Evolutionary conservation across 108 stramenopile species (phyloP), one percentile per base, ranked within the genome.

Genomic region (Phaeodactylum tricornutum): DNA sequence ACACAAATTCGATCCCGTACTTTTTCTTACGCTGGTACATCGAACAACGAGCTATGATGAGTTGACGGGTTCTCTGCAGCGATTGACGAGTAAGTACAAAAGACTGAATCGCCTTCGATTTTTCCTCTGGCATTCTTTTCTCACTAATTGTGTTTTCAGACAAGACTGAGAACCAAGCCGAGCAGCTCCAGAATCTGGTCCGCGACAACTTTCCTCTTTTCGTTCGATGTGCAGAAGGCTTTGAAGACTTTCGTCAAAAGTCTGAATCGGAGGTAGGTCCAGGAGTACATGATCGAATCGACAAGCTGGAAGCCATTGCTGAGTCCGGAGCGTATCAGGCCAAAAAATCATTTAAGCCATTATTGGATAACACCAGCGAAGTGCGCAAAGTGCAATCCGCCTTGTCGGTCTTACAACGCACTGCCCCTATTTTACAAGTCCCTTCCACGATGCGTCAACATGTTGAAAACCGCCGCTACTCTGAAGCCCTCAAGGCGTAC

Each of bases 121-220:
- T 28, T 4, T 47, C 14, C 2, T 7, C 49, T 27, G 14, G 9
- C 25, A 7, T 43, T 21, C 20, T 23, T 7, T 29, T 20, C 22
- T 49, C 46, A 53, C 34, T 51, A 25, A 17, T 23, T 29, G 21
- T 44, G 7, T 27, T 30, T 28, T 16, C 49, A 73, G 73, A 66
- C 55, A 68, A 85, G 39, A 87, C 81, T 9, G 81, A 87, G 43
- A 76, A 85, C 53, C 91, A 92, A 47, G 77, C 76, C 29, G 57
- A 72, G 40, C 67, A 87, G 42, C 67, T 92, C 9, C 85, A 92
- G 51, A 79, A 77, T 53, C 61, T 87, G 29, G 91, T 92, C 0
- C 62, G 85, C 20, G 91, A 92, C 37, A 92, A 92, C 43, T 92
- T 92, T 63, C 83, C 66, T 4, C 58, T 92, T 6, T 92, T 87